Evolutionary conservation across 257 asterid species (phyloP).

Genomic region (Solanum bukasovii): DNA sequence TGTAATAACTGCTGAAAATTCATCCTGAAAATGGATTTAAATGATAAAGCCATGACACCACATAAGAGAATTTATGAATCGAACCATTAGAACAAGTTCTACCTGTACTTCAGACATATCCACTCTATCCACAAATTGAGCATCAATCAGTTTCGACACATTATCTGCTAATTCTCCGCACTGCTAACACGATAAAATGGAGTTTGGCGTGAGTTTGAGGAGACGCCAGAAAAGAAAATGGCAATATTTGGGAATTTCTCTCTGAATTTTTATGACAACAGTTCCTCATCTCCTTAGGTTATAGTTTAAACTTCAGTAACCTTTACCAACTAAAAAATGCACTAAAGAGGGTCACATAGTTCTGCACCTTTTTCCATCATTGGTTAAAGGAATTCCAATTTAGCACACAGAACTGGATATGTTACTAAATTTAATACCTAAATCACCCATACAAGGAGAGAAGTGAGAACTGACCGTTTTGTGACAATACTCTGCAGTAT

Average conservation of each 20-base stretch:
- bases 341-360: not conserved
- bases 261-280: not conserved
- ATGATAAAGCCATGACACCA: not conserved
- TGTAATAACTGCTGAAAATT: slow-evolving; percentile 93
- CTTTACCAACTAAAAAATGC: not conserved
- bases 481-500: slow-evolving; percentile 99
- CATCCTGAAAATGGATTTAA: slow-evolving; percentile 55
- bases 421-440: not conserved
- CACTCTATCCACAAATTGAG: slow-evolving; percentile 63
- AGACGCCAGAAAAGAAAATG: not conserved
- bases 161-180: slow-evolving; percentile 96
- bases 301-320: not conserved
- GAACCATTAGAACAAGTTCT: slow-evolving; percentile 3
- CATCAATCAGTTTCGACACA: slow-evolving; percentile 77
- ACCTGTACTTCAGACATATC: slow-evolving; percentile 99
- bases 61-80: not conserved
- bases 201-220: not conserved
- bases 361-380: not conserved
- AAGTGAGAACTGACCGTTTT: slow-evolving; percentile 66
- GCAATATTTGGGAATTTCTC: not conserved
- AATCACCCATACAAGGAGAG: slow-evolving; percentile 9
- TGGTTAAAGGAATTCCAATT: not conserved
- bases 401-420: not conserved
- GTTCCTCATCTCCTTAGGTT: not conserved
- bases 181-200: slow-evolving; percentile 26